These are phyloP conservation scores for Cylindrodendrum hubeiense DNA, from an alignment of 2,329 filamentous ascomycete genomes.

Conservation along the genomic window DNA sequence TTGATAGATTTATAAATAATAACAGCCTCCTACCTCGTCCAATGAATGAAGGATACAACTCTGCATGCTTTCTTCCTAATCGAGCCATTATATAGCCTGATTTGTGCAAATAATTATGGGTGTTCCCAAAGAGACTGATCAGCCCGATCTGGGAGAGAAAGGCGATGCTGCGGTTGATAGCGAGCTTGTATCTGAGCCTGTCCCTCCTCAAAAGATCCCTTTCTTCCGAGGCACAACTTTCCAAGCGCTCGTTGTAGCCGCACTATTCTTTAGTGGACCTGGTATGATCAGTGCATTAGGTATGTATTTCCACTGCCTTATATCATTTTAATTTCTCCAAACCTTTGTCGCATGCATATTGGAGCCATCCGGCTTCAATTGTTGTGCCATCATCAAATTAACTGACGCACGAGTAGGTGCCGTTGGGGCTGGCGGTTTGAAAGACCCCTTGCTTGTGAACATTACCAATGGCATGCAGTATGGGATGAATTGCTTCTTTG, in stretches of 20 bases:
- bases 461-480: constrained; percentile 1
- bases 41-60: too few relatives aligned
- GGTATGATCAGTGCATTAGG: neutral
- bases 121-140: neutral
- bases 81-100: too few relatives aligned
- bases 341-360: too few relatives aligned
- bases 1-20: too few relatives aligned
- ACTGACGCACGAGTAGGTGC: neutral
- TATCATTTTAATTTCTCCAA: too few relatives aligned
- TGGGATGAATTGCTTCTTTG: constrained; percentile 4
- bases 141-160: neutral
- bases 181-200: neutral
- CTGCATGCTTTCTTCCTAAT: too few relatives aligned
- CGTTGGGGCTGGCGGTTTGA: neutral
- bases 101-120: too few relatives aligned
- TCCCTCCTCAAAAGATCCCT: neutral
- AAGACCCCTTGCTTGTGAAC: neutral
- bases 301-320: too few relatives aligned
- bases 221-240: neutral
- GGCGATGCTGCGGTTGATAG: neutral
- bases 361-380: too few relatives aligned
- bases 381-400: too few relatives aligned
- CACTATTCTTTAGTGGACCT: neutral
- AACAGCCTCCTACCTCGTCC: too few relatives aligned
- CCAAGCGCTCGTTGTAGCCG: neutral